phyloP scores from a whole-genome alignment of 306 rosid genomes.

The Quercus wislizeni region DNA sequence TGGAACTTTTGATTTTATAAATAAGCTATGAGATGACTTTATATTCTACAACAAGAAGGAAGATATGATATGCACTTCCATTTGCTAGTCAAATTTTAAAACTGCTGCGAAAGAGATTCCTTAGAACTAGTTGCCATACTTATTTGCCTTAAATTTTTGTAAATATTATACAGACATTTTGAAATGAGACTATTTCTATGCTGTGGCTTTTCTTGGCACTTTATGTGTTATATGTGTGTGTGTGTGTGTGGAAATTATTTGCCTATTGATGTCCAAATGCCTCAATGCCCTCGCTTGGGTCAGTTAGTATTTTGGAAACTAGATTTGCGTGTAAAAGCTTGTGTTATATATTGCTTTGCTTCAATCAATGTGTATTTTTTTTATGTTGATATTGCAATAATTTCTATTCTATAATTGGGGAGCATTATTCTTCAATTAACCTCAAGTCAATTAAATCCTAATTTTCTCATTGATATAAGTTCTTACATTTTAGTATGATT shows the following conservation, averaged over 20 bases:
- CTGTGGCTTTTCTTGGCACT: not conserved
- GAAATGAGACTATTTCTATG: not conserved
- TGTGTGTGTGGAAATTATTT: not conserved
- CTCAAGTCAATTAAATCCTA: conserved; percentile 13
- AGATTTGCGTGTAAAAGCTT: not conserved
- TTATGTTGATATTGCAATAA: not conserved
- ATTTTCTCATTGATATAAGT: not conserved
- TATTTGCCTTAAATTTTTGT: not conserved
- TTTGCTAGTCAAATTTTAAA: conserved; percentile 13
- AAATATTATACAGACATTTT: not conserved
- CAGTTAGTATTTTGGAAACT: not conserved
- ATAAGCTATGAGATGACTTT: conserved; percentile 1
- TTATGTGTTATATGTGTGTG: not conserved
- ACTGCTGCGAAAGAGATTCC: not conserved
- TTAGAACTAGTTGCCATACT: not conserved
- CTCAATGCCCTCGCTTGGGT: not conserved
- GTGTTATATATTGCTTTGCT: not conserved
- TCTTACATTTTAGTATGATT: conserved; percentile 25
- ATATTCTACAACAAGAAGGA: conserved; percentile 3
- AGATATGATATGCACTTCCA: conserved; percentile 9
- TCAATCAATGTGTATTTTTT: not conserved
- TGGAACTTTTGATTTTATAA: conserved; percentile 7
- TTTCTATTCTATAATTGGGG: not conserved
- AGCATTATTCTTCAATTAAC: not conserved
- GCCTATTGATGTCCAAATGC: not conserved